A percentile compares a stretch with the other conserved stretches of the same genome.
These are phyloP conservation scores for Acer campestre DNA, from an alignment of 345 rosid species.

Conservation along the genomic window DNA sequence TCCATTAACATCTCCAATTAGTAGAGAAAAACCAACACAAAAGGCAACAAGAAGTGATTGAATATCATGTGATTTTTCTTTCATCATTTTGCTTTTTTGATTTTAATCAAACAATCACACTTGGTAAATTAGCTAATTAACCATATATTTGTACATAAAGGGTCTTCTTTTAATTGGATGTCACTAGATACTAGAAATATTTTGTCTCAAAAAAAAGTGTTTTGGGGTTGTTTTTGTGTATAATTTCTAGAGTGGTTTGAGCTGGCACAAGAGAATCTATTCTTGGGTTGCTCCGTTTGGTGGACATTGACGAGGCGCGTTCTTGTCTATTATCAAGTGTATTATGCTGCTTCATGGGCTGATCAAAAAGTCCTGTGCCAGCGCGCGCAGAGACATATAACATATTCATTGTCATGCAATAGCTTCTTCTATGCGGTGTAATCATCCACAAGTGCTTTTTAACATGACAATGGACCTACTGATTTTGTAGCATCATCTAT, in stretches of 20 bases:
- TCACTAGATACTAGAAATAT: no score
- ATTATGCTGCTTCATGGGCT: slow-evolving; percentile 19
- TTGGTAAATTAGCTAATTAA: background rate
- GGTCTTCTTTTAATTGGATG: background rate
- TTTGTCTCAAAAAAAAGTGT: background rate
- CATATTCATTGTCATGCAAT: background rate
- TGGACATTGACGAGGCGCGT: slow-evolving; percentile 13
- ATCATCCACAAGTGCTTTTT: background rate
- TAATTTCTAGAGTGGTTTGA: background rate
- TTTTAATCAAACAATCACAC: no score
- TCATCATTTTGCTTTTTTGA: background rate
- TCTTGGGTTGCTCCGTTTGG: slow-evolving; percentile 25
- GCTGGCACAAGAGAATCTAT: slow-evolving; percentile 23
- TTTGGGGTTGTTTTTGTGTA: slow-evolving; percentile 6
- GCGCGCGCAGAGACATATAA: background rate
- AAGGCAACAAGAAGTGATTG: background rate
- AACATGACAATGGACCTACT: background rate
- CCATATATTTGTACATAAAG: slow-evolving; percentile 14
- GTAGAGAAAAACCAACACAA: slow-evolving; percentile 2
- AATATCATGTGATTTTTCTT: background rate
- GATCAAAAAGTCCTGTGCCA: background rate
- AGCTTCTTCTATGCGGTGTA: background rate
- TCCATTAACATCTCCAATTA: slow-evolving; percentile 14
- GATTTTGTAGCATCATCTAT: no score
- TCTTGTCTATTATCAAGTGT: slow-evolving; percentile 28